These are phyloP conservation scores for Xylaria sp. DNA, from an alignment of 2,329 filamentous ascomycete species.

Conservation along the genomic window DNA sequence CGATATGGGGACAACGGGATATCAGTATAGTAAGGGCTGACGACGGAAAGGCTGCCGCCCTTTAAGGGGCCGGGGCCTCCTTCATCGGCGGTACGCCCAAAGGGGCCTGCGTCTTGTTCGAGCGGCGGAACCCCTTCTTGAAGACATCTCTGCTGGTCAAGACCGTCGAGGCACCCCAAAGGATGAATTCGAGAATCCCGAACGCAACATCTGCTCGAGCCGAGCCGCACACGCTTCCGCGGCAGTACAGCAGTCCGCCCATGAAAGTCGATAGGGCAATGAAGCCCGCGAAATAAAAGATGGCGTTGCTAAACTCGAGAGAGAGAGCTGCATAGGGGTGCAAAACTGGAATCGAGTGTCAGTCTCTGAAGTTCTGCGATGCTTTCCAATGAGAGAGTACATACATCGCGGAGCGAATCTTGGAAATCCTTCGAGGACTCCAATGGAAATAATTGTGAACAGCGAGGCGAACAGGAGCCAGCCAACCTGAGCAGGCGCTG, in stretches of 20 bases:
- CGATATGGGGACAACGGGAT: constrained; percentile 49
- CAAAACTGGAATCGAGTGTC: constrained; percentile 50
- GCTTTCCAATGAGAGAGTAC: neutral
- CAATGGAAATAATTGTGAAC: constrained; percentile 65
- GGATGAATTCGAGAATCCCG: constrained; percentile 63
- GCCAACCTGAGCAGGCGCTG: constrained; percentile 67
- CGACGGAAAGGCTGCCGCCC: constrained; percentile 33
- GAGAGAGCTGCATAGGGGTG: constrained; percentile 62
- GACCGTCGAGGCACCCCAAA: constrained; percentile 63
- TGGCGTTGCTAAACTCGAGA: constrained; percentile 62
- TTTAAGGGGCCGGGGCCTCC: constrained; percentile 51
- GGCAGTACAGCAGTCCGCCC: constrained; percentile 65
- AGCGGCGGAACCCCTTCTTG: constrained; percentile 52
- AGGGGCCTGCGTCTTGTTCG: constrained; percentile 40
- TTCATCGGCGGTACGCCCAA: constrained; percentile 53
- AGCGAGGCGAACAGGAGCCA: constrained; percentile 67
- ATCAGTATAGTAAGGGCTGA: constrained; percentile 44
- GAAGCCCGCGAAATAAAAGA: constrained; percentile 71
- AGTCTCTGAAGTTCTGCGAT: neutral
- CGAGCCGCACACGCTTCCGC: constrained; percentile 66
- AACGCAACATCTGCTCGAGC: constrained; percentile 67
- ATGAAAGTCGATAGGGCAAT: constrained; percentile 69
- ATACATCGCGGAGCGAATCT: constrained; percentile 58
- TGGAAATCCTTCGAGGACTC: constrained; percentile 63
- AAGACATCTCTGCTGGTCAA: constrained; percentile 61